Evolutionary conservation across 495 filamentous ascomycete genomes (phyloP).

Genomic region (Penicillium odoratum): DNA sequence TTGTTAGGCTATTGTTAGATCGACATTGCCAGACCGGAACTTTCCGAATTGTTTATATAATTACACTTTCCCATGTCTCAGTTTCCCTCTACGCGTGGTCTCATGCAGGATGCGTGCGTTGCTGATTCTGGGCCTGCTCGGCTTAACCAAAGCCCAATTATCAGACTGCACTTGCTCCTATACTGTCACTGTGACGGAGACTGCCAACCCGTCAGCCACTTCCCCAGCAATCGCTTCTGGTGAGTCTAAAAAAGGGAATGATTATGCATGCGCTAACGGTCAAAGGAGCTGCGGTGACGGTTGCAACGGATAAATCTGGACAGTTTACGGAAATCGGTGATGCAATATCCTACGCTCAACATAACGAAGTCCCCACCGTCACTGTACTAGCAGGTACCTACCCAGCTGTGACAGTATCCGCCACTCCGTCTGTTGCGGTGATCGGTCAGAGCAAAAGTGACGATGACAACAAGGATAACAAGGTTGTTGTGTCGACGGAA

Average conservation of each 20-base stretch:
- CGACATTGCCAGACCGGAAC: too few relatives aligned
- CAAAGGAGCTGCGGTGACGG: conserved; percentile 6
- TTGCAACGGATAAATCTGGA: conserved; percentile 13
- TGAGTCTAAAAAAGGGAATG: neutral
- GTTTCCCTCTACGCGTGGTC: too few relatives aligned
- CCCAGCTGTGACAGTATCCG: conserved; percentile 16
- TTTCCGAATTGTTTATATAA: too few relatives aligned
- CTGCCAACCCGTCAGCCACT: neutral
- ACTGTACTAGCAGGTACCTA: conserved; percentile 17
- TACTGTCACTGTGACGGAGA: neutral
- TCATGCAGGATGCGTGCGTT: neutral
- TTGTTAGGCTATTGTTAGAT: neutral
- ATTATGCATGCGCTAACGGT: neutral
- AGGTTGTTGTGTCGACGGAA: conserved; percentile 7
- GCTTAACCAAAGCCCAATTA: neutral
- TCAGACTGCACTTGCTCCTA: conserved; percentile 4
- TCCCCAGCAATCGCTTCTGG: neutral
- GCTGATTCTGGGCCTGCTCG: neutral
- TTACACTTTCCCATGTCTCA: too few relatives aligned
- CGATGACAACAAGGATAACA: conserved; percentile 13
- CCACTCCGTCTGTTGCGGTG: conserved; percentile 12
- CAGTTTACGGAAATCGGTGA: conserved; percentile 6
- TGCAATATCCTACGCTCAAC: too few relatives aligned
- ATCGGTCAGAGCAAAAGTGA: conserved; percentile 5
- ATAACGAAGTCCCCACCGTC: conserved; percentile 3